Conservation (phyloP, 2,329 filamentous ascomycete genomes). For the Aspergillus udagawae region DNA sequence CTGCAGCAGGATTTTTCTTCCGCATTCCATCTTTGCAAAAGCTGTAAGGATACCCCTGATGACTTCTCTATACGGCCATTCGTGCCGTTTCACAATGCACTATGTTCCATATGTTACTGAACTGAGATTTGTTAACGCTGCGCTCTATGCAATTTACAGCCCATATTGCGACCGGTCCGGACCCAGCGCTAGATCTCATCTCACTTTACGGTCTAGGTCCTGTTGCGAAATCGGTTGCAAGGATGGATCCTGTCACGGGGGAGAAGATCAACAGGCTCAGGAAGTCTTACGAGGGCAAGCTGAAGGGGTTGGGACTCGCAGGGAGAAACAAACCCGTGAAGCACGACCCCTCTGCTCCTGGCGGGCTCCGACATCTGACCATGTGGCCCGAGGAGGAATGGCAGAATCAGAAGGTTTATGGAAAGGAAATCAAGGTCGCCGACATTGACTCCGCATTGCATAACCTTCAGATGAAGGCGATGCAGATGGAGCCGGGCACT, state of each 20-base stretch:
- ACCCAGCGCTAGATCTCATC: conserved; percentile 56
- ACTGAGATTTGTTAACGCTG: conserved; percentile 42
- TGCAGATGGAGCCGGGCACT: conserved; percentile 46
- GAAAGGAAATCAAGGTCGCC: conserved; percentile 44
- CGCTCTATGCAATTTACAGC: conserved; percentile 34
- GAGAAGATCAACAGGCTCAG: conserved; percentile 63
- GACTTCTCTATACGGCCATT: conserved; percentile 32
- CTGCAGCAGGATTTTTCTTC: conserved; percentile 44
- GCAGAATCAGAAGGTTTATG: conserved; percentile 46
- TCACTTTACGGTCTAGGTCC: conserved; percentile 54
- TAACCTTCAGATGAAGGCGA: conserved; percentile 39
- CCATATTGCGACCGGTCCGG: conserved; percentile 50
- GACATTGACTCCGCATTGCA: conserved; percentile 40
- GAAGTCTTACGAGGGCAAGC: conserved; percentile 50
- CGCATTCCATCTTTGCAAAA: conserved; percentile 48
- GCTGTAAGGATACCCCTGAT: conserved; percentile 47
- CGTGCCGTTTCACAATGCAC: conserved; percentile 25
- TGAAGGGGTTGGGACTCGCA: conserved; percentile 45
- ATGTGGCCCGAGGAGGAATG: conserved; percentile 50
- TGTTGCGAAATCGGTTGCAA: conserved; percentile 56
- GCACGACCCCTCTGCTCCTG: conserved; percentile 37
- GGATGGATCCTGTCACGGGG: conserved; percentile 58
- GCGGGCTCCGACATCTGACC: conserved; percentile 39
- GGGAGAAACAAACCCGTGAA: conserved; percentile 48
- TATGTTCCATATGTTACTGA: conserved; percentile 23